These are phyloP conservation scores for Aspergillus tubingensis DNA, from an alignment of 2,329 filamentous ascomycete genomes.

Conservation along the genomic window DNA sequence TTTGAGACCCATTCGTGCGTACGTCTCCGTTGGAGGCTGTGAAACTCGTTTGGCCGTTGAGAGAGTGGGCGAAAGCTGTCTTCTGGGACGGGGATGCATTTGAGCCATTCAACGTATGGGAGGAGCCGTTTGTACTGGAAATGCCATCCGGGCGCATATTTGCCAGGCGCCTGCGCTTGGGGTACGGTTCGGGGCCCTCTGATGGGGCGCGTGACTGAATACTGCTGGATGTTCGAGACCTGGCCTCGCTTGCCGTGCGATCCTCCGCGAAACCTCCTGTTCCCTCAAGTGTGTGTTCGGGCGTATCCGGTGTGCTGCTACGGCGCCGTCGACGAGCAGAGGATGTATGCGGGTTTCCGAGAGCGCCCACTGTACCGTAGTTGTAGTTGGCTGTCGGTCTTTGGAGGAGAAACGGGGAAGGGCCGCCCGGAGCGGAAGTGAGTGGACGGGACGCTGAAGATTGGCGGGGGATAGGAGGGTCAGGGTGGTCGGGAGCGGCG, in stretches of 20 bases:
- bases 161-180: constrained; percentile 61
- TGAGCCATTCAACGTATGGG: constrained; percentile 60
- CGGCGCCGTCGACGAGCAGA: constrained; percentile 34
- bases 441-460: constrained; percentile 45
- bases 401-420: constrained; percentile 25
- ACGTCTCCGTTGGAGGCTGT: constrained; percentile 39
- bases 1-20: constrained; percentile 43
- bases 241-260: constrained; percentile 29
- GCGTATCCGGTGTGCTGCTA: constrained; percentile 32
- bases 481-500: constrained; percentile 68
- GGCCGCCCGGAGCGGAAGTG: constrained; percentile 25
- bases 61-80: constrained; percentile 48
- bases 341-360: constrained; percentile 17
- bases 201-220: constrained; percentile 28
- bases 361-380: constrained; percentile 15
- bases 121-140: constrained; percentile 58
- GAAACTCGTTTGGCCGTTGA: constrained; percentile 58
- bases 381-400: constrained; percentile 13
- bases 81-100: constrained; percentile 48
- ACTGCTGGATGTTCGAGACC: constrained; percentile 27
- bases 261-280: constrained; percentile 26
- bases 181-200: constrained; percentile 39
- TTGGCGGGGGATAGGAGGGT: constrained; percentile 57
- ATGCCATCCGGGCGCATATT: constrained; percentile 66
- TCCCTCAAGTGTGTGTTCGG: constrained; percentile 22